phyloP scores from a whole-genome alignment of 2,329 filamentous ascomycete species.

The Penicillium decumbens region DNA sequence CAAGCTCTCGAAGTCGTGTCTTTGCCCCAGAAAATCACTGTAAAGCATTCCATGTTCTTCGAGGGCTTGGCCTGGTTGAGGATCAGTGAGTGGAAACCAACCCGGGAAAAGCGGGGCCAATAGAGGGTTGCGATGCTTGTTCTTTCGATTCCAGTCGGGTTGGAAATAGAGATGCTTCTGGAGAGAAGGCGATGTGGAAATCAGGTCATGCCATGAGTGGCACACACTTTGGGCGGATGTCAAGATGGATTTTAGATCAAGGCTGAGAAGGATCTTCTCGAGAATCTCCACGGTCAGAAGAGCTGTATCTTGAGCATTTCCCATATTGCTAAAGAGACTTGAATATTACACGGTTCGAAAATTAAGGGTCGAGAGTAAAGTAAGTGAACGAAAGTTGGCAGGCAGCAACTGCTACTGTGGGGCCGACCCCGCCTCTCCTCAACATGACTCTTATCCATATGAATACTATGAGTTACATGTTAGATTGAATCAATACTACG shows the following conservation, averaged over 20 bases:
- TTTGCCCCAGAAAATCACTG: background rate
- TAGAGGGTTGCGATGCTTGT: background rate
- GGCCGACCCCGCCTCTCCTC: background rate
- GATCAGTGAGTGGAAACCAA: background rate
- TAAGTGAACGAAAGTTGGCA: background rate
- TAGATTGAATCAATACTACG: too few species aligned
- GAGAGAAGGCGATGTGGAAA: background rate
- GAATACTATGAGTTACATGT: too few species aligned
- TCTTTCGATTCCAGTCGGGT: background rate
- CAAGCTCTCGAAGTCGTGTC: background rate
- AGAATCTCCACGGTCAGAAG: background rate
- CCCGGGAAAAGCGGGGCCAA: background rate
- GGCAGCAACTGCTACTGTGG: background rate
- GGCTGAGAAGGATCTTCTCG: background rate
- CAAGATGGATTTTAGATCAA: background rate
- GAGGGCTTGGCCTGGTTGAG: background rate
- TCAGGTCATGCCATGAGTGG: background rate
- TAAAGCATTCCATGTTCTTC: background rate
- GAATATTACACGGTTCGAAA: background rate
- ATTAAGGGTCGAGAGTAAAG: background rate
- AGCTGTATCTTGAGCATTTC: background rate
- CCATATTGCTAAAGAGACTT: background rate
- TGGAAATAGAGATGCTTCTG: background rate
- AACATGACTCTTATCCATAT: background rate
- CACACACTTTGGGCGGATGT: background rate